phyloP scores from a whole-genome alignment of 2,329 filamentous ascomycete species.

The Arthrobotrys sphaeroides region DNA sequence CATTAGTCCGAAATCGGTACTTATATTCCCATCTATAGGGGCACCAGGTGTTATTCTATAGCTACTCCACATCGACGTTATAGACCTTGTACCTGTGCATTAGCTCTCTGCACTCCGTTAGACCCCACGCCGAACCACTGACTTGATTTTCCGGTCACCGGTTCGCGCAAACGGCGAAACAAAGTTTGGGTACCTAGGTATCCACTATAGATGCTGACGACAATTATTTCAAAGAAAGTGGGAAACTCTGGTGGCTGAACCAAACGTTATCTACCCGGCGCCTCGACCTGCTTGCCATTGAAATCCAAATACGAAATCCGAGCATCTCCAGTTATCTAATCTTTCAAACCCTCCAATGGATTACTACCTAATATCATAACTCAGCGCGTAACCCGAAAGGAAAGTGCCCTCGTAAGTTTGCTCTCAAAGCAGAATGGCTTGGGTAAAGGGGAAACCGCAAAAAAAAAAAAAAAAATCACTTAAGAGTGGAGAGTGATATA shows the following conservation, averaged over 20 bases:
- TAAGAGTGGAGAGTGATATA: slow-evolving; percentile 32
- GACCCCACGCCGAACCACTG: slow-evolving; percentile 1
- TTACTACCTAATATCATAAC: not conserved
- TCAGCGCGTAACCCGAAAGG: slow-evolving; percentile 17
- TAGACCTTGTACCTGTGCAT: not conserved
- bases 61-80: not conserved
- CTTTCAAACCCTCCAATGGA: slow-evolving; percentile 6
- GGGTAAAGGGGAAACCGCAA: slow-evolving; percentile 20
- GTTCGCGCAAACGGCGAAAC: not conserved
- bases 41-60: not conserved
- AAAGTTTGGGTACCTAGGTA: slow-evolving; percentile 9
- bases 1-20: not conserved
- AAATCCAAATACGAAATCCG: not conserved
- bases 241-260: not conserved
- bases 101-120: not conserved
- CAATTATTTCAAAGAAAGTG: not conserved
- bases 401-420: slow-evolving; percentile 25
- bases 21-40: not conserved
- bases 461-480: slow-evolving; percentile 4
- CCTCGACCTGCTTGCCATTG: slow-evolving; percentile 17
- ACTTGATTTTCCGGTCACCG: not conserved
- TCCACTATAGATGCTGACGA: not conserved
- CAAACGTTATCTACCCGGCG: slow-evolving; percentile 11
- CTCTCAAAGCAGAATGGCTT: slow-evolving; percentile 21
- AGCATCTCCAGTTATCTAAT: not conserved